Conservation (phyloP, 306 rosid genomes). For the Lathyrus tuberosus region DNA sequence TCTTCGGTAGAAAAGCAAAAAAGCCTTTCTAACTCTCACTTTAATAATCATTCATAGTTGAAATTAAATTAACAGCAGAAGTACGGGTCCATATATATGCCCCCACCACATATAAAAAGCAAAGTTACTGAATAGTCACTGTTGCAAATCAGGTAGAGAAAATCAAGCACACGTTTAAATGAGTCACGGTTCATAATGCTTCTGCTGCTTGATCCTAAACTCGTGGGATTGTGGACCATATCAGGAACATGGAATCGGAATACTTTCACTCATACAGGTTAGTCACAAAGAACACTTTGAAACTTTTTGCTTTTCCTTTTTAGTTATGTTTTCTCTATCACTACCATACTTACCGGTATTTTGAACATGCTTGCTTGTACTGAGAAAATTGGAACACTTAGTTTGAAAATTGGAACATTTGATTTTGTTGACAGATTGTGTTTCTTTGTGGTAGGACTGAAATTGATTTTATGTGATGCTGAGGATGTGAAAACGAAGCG, state of each 20-base stretch:
- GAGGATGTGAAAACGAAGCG: slow-evolving; percentile 3
- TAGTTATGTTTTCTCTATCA: slow-evolving; percentile 26
- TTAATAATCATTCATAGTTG: background rate
- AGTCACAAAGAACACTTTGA: background rate
- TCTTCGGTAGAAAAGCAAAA: slow-evolving; percentile 8
- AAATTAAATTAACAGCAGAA: background rate
- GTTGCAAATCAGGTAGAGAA: background rate
- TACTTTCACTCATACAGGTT: slow-evolving; percentile 22
- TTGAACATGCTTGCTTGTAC: no score
- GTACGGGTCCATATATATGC: background rate
- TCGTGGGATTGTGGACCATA: slow-evolving; percentile 32
- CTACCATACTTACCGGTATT: background rate
- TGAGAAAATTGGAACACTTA: background rate
- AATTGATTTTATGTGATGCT: background rate
- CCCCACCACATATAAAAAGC: background rate
- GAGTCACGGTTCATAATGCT: slow-evolving; percentile 5
- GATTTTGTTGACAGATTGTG: no score
- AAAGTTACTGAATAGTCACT: background rate
- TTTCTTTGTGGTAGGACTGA: background rate
- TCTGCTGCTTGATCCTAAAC: background rate
- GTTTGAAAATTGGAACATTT: background rate
- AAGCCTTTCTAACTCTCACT: background rate
- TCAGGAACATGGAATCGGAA: background rate
- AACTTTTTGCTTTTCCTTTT: background rate
- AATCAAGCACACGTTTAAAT: background rate